These are phyloP conservation scores for Claviceps monticola DNA, from an alignment of 2,329 filamentous ascomycete genomes.

Conservation along the genomic window DNA sequence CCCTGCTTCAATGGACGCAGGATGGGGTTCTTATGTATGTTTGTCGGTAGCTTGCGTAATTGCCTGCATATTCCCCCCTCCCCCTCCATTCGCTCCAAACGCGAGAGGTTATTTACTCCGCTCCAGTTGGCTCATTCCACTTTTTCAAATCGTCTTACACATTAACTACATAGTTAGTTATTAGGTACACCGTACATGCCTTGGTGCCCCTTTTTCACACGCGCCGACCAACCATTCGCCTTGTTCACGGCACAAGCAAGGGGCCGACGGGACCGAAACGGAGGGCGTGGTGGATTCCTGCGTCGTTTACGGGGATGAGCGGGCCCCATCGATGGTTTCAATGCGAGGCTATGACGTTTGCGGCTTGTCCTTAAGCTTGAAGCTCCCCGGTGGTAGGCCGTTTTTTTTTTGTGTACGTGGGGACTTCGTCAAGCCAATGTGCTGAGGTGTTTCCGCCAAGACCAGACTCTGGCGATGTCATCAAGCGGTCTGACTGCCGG, in stretches of 20 bases:
- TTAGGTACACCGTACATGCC: background rate
- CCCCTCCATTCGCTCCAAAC: no score
- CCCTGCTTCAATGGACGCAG: no score
- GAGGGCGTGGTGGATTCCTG: background rate
- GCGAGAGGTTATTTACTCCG: no score
- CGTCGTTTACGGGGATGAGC: no score
- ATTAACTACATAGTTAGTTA: no score
- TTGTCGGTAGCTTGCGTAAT: no score
- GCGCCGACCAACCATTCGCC: no score
- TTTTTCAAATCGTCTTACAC: background rate
- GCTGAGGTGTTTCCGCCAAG: background rate
- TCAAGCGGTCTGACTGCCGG: background rate
- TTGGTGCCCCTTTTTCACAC: background rate
- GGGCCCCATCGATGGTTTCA: background rate
- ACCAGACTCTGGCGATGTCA: background rate
- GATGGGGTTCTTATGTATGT: no score
- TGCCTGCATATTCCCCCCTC: no score
- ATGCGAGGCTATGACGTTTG: background rate
- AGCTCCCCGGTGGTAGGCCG: background rate
- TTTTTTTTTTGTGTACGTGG: background rate
- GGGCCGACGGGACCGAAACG: background rate
- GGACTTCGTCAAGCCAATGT: background rate
- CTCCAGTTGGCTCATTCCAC: no score
- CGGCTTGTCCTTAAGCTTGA: background rate
- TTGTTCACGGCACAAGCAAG: background rate